phyloP scores from a whole-genome alignment of 768 basidiomycete genomes.

The Tricholoma sp. region DNA sequence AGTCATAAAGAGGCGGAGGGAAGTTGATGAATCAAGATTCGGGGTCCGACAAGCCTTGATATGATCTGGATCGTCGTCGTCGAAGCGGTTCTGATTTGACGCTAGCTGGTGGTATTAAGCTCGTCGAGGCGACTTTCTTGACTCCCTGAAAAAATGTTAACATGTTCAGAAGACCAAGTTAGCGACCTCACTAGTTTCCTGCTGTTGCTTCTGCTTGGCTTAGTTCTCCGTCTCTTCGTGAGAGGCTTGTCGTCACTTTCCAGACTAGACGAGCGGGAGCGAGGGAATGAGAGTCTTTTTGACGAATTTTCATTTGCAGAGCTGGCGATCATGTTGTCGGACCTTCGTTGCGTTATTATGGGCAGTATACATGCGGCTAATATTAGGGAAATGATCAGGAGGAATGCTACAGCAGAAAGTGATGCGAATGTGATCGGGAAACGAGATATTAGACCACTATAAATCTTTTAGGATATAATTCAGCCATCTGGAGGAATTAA shows the following conservation, averaged over 20 bases:
- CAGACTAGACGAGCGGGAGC: conserved; percentile 10
- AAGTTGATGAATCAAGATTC: conserved; percentile 15
- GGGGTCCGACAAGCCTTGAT: conserved; percentile 26
- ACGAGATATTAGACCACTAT: conserved; percentile 63
- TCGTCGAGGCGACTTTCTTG: conserved; percentile 24
- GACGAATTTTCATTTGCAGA: background rate
- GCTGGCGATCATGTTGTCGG: conserved; percentile 7
- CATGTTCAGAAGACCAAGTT: background rate
- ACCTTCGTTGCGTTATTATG: conserved; percentile 23
- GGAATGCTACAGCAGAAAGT: conserved; percentile 39
- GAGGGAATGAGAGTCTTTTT: conserved; percentile 1
- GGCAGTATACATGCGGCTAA: conserved; percentile 52
- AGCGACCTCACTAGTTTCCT: conserved; percentile 15
- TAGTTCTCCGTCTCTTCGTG: conserved; percentile 19
- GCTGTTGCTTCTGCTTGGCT: conserved; percentile 18
- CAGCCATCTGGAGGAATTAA: background rate
- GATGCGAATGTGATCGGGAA: conserved; percentile 59
- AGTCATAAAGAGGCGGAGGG: background rate
- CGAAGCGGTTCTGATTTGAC: conserved; percentile 31
- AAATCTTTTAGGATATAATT: conserved; percentile 1
- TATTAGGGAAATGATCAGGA: conserved; percentile 39
- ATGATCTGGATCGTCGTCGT: conserved; percentile 40
- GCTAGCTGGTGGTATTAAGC: conserved; percentile 26
- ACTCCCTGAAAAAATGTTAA: conserved; percentile 14
- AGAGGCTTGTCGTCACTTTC: conserved; percentile 15